Conservation (phyloP, 139 green algal genomes). For the Parachlorella kessleri region DNA sequence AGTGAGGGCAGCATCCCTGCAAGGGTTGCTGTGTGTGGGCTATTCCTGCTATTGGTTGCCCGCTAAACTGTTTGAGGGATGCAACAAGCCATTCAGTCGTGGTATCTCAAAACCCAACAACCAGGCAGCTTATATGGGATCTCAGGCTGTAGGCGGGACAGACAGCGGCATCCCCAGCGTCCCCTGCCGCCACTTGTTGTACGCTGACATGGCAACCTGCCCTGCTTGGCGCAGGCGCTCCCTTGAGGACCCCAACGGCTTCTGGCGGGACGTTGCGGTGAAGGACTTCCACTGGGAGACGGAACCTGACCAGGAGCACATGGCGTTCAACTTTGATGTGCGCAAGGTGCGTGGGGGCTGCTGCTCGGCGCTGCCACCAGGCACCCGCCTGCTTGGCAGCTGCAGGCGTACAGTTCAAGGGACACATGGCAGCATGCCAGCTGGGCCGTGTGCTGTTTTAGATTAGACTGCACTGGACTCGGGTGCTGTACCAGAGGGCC, state of each 20-base stretch:
- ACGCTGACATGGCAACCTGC: neutral
- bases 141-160: neutral
- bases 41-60: neutral
- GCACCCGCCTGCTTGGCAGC: neutral
- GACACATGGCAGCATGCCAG: neutral
- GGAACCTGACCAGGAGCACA: conserved; percentile 5
- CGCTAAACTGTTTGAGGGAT: neutral
- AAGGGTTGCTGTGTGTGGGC: neutral
- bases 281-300: conserved; percentile 40
- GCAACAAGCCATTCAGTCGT: neutral
- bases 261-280: conserved; percentile 35
- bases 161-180: neutral
- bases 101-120: neutral
- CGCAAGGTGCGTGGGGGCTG: conserved; percentile 9
- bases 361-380: no score
- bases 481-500: no score
- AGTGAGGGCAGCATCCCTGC: neutral
- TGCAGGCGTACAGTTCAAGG: neutral
- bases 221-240: no score
- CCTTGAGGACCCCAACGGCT: conserved; percentile 11
- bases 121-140: neutral
- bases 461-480: no score
- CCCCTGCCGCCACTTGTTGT: neutral
- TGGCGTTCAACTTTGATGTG: conserved; percentile 22
- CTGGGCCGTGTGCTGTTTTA: no score